Evolutionary conservation across 2,329 filamentous ascomycete species (phyloP).

Genomic region (Penicillium paneum): DNA sequence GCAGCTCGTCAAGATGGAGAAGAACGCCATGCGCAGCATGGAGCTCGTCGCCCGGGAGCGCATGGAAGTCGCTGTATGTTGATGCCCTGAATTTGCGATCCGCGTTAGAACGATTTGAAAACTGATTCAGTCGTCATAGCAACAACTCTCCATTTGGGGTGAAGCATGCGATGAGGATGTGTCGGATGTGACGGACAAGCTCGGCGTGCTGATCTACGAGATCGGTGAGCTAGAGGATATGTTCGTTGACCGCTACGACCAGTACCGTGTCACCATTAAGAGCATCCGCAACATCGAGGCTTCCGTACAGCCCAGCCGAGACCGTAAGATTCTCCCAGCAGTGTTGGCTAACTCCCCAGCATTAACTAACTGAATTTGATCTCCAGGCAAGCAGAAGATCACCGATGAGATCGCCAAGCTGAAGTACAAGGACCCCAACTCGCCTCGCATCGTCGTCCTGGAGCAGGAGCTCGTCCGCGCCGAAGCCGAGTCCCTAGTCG

Average conservation of each 20-base stretch:
- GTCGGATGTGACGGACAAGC: constrained; percentile 97
- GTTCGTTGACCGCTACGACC: constrained; percentile 97
- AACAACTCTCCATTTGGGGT: constrained; percentile 99
- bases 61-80: constrained; percentile 93
- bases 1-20: constrained; percentile 99
- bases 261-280: constrained; percentile 99
- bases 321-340: constrained; percentile 62
- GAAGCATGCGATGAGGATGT: constrained; percentile 95
- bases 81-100: not conserved
- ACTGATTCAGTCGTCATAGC: constrained; percentile 52
- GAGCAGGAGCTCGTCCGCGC: constrained; percentile 98
- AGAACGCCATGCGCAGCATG: constrained; percentile 99
- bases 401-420: constrained; percentile 97
- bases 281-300: constrained; percentile 98
- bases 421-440: constrained; percentile 99
- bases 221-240: constrained; percentile 98
- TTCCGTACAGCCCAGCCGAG: constrained; percentile 94
- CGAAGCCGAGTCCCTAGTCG: constrained; percentile 97
- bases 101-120: not conserved
- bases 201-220: constrained; percentile 95
- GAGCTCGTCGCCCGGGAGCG: constrained; percentile 92
- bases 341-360: not conserved
- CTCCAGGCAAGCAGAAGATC: constrained; percentile 92
- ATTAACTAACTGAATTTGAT: constrained; percentile 6
- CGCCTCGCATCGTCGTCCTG: constrained; percentile 92